Base-by-base conservation (phyloP, 331 rosid genomes). In the Quercus tomentella region DNA sequence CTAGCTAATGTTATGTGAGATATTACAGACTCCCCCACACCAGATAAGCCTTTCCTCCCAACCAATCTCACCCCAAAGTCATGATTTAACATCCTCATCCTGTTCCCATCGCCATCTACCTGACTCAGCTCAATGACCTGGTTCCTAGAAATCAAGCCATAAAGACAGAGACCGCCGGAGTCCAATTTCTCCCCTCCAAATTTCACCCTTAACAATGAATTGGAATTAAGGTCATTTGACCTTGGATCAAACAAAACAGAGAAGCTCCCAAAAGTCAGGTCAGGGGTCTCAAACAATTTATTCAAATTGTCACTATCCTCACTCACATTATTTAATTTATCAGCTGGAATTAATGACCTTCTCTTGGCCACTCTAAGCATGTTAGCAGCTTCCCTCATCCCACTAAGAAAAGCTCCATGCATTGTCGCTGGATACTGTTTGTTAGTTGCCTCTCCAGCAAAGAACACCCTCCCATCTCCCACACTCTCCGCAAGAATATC, bases 301-400 rank as follows among this genome's bases (percentile, higher is more conserved):
- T 78, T 60, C 89, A 93, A 65, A 69, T 91, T 89, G 35, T 83
- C 88, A 31, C 63, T 78, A 68, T 82, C 92, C 65, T 35, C 85
- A 0, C 11, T 10, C 31, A 23, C 56, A 74, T 62, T 76, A 58
- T 25, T 82, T n/a, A 67, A 23, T 60, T 83, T 77, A 72, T 91
- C 78, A 69, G 37, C 66, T 4, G 82, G 80, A 35, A n/a, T 65
- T 2, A 71, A 68, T 12, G 85, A 76, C 83, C 90, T 85, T 33
- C 82, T 88, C 90, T 80, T 90, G 45, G 97, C 83, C 74, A 79
- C 89, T 84, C 98, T 93, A 72, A 89, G 76, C 15, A 93, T 90
- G 84, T 93, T 93, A 63, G 97, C 98, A 82, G 97, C 98, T 84
- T 93, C 98, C 86, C 97, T 93, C 95, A 93, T 83, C 82, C 98